A percentile compares a stretch with the other conserved stretches of the same genome.
These are phyloP conservation scores for Leccinum longicurvipes DNA, from an alignment of 768 basidiomycete species.

Conservation along the genomic window DNA sequence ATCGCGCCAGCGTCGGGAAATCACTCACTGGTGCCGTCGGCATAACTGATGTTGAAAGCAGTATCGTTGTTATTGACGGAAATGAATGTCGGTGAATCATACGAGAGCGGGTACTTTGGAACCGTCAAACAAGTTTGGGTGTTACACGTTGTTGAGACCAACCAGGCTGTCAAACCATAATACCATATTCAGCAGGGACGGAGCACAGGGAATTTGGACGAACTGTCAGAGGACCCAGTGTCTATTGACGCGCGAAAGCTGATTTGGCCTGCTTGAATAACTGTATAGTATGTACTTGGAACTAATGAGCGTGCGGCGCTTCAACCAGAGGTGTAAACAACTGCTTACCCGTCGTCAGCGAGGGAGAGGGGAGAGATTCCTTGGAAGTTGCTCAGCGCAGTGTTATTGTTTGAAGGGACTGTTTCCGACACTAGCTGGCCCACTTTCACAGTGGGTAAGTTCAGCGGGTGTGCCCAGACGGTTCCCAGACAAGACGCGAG, in stretches of 20 bases:
- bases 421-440: constrained; percentile 9
- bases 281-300: constrained; percentile 62
- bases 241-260: constrained; percentile 70
- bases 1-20: not conserved
- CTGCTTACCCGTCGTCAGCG: constrained; percentile 47
- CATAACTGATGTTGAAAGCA: constrained; percentile 56
- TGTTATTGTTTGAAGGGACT: constrained; percentile 10
- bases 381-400: constrained; percentile 27
- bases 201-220: constrained; percentile 3
- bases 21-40: constrained; percentile 64
- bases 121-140: constrained; percentile 51
- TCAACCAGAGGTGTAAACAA: constrained; percentile 26
- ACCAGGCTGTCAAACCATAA: constrained; percentile 52
- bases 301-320: constrained; percentile 4
- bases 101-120: constrained; percentile 70
- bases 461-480: constrained; percentile 3
- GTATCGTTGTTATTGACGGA: constrained; percentile 61
- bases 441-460: constrained; percentile 12
- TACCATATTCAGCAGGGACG: not conserved
- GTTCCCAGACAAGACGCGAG: constrained; percentile 10
- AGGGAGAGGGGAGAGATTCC: constrained; percentile 46
- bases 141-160: constrained; percentile 61
- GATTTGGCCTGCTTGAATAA: constrained; percentile 59
- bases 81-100: constrained; percentile 62
- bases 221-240: constrained; percentile 53